Conservation (phyloP, 2,329 filamentous ascomycete species). For the Metarhizium robertsii region DNA sequence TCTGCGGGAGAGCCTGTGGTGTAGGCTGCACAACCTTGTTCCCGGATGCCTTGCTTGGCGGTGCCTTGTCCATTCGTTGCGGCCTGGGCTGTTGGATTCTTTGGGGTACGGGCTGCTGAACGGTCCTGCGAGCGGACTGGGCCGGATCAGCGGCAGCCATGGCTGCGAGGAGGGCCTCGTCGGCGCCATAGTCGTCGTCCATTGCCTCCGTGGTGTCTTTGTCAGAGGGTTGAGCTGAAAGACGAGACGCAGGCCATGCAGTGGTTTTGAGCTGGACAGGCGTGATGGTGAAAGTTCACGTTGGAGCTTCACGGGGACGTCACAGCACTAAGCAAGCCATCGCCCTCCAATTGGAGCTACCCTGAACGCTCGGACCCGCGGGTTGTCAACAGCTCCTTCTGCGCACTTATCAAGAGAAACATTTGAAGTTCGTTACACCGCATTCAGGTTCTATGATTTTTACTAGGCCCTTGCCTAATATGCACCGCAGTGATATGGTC, state of each 20-base stretch:
- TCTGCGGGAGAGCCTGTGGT: conserved; percentile 69
- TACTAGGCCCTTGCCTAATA: no score
- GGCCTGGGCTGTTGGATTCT: conserved; percentile 39
- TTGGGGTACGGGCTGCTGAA: conserved; percentile 32
- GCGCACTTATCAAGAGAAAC: no score
- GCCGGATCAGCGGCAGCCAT: conserved; percentile 39
- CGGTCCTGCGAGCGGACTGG: conserved; percentile 14
- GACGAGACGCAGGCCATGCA: background rate
- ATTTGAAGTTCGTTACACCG: no score
- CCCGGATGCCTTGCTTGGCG: conserved; percentile 27
- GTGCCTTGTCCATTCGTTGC: conserved; percentile 45
- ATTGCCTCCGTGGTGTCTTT: conserved; percentile 14
- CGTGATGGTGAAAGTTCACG: background rate
- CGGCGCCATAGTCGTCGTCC: conserved; percentile 49
- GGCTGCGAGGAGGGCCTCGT: conserved; percentile 46
- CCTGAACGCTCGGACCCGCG: background rate
- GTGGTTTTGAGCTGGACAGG: background rate
- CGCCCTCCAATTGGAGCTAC: background rate
- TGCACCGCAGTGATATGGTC: no score
- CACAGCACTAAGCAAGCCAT: no score
- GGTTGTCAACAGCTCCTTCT: no score
- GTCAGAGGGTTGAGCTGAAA: background rate
- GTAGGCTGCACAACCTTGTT: conserved; percentile 73
- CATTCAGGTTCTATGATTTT: no score
- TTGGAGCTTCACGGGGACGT: background rate